A percentile compares a stretch with the other conserved stretches of the same genome.
These are phyloP conservation scores for Tetracentron sinense DNA, from an alignment of 164 flowering plant species.

Conservation along the genomic window DNA sequence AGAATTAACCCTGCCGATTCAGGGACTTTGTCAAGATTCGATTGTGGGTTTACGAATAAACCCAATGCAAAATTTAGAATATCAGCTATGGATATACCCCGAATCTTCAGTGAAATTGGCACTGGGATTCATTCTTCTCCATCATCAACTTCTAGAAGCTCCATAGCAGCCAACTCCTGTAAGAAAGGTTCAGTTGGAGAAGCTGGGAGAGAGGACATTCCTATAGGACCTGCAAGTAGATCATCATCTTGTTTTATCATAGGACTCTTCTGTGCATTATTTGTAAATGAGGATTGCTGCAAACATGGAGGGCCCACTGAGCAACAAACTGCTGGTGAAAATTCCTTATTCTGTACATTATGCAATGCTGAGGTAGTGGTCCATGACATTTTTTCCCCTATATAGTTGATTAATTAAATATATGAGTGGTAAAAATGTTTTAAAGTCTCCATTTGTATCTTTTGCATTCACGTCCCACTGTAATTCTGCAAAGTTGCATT, in stretches of 20 bases:
- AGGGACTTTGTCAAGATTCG: constrained; percentile 63
- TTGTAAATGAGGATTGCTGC: constrained; percentile 82
- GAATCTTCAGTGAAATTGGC: constrained; percentile 41
- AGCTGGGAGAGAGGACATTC: constrained; percentile 24
- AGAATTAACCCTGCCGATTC: constrained; percentile 96
- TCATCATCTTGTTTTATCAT: constrained; percentile 31
- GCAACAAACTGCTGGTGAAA: constrained; percentile 51
- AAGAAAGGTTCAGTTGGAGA: constrained; percentile 50
- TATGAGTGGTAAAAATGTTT: too few species aligned
- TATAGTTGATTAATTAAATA: too few species aligned
- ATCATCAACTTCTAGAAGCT: constrained; percentile 66
- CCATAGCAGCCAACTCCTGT: constrained; percentile 50
- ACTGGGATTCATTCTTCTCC: constrained; percentile 47
- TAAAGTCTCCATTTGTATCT: too few species aligned
- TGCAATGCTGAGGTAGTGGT: constrained; percentile 89
- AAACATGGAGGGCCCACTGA: constrained; percentile 42
- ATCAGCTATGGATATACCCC: constrained; percentile 23
- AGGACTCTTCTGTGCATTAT: constrained; percentile 65
- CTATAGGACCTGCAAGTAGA: constrained; percentile 18
- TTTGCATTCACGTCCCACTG: too few species aligned
- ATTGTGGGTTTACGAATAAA: constrained; percentile 20
- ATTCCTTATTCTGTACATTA: constrained; percentile 90
- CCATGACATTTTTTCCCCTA: background rate
- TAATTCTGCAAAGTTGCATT: background rate
- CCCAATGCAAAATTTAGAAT: constrained; percentile 25